Evolutionary conservation across 805 yeast genomes (phyloP), one percentile per base, ranked within the genome.

Genomic region (Torulaspora maleeae): DNA sequence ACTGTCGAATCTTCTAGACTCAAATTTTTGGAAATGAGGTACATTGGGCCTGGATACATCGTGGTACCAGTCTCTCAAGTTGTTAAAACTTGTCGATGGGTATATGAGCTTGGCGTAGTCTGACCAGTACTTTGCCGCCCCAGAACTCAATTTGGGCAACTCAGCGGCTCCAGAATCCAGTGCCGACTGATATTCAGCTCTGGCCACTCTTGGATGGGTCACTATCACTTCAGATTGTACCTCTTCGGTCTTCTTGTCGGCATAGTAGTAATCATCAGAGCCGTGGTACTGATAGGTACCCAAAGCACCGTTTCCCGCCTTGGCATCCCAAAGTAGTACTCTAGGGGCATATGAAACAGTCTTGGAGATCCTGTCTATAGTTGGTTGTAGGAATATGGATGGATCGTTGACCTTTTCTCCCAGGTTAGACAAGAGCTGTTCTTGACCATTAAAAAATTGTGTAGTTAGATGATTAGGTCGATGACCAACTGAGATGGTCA

Each of bases 371-470:
- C 51, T 45, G 28, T 69, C 66, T 1, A 67, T 53, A 1, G 73
- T 72, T 4, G 76, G 67, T 32, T 71, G 66, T 50, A 80, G 71
- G 48, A 73, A 73, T 3, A 80, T 70, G 13, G 66, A 43, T 2
- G 83, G 75, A 48, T 74, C 77, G 45, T 64, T 60, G 3, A 19
- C 56, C 45, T 35, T 56, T 44, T 10, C 34, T 49, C 48, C 7
- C 61, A 56, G 29, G 60, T 59, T n/a, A 63, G 61, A 58, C 75
- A 83, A 25, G 79, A 80, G 36, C 83, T 73, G 56, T 78, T 87
- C 95, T 62, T 88, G 95, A 10, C 77, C 64, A 58, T 93, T 91
- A 70, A 81, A 86, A 59, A 86, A 82, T 55, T 87, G 96, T 0
- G 95, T 77, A 2, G 77, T 63, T n/a, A 86, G 62, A 61, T 86